These are phyloP conservation scores for Phytophthora pluvialis DNA, from an alignment of 352 stramenopile genomes.

Conservation along the genomic window DNA sequence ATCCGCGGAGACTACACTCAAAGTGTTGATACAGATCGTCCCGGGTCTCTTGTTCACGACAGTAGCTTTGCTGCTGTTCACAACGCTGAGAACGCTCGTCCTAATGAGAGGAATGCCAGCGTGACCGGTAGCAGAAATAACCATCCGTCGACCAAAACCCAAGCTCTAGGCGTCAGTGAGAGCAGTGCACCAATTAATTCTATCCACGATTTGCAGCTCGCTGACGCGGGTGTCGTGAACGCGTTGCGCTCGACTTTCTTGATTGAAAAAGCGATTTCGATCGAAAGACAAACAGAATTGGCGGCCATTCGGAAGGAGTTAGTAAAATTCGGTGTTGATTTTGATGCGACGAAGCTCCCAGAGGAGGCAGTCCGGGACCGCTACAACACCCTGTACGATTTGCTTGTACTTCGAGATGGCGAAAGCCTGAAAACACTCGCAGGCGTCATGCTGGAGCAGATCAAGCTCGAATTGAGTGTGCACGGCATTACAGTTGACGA, in stretches of 20 bases:
- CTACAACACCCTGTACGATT: conserved; percentile 66
- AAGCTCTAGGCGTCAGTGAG: conserved; percentile 11
- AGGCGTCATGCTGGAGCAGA: conserved; percentile 61
- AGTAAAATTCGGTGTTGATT: conserved; percentile 60
- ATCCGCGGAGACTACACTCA: not conserved
- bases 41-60: conserved; percentile 2
- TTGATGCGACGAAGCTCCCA: conserved; percentile 19
- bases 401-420: conserved; percentile 72
- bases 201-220: conserved; percentile 63
- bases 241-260: conserved; percentile 65
- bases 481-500: conserved; percentile 68
- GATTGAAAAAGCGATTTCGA: conserved; percentile 75
- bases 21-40: not conserved
- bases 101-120: not conserved
- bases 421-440: conserved; percentile 71
- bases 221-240: conserved; percentile 61
- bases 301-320: conserved; percentile 53
- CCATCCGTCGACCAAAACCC: not conserved
- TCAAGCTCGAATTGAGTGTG: conserved; percentile 64
- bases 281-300: conserved; percentile 52
- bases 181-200: conserved; percentile 35
- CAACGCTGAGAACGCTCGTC: not conserved
- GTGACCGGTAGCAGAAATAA: not conserved
- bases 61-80: conserved; percentile 2
- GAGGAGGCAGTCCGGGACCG: conserved; percentile 32